These are phyloP conservation scores for Auricularia cornea DNA, from an alignment of 768 basidiomycete genomes.

Conservation along the genomic window DNA sequence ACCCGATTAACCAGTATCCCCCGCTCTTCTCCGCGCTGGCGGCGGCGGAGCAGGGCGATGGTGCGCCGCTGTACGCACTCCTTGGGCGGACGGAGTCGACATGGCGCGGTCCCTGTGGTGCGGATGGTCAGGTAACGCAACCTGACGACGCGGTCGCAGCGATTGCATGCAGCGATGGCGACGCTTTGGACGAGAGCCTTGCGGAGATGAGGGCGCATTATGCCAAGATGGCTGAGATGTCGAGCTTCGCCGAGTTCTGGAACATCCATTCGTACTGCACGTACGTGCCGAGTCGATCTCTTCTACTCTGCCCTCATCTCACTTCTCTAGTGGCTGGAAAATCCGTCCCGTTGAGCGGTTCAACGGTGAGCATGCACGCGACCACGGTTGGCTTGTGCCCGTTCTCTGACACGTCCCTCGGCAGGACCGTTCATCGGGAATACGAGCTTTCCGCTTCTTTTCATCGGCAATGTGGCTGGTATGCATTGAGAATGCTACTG, in stretches of 20 bases:
- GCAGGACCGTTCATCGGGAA: slow-evolving; percentile 29
- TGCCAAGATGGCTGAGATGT: slow-evolving; percentile 3
- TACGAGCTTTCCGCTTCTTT: slow-evolving; percentile 32
- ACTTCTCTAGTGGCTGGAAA: too few species aligned
- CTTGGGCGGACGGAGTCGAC: background rate
- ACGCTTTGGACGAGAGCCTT: background rate
- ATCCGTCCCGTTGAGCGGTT: background rate
- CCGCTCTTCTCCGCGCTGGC: slow-evolving; percentile 10
- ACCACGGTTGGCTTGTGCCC: too few species aligned
- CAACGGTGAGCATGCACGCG: slow-evolving; percentile 12
- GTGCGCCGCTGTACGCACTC: slow-evolving; percentile 9
- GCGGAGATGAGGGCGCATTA: slow-evolving; percentile 6
- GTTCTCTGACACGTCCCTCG: background rate
- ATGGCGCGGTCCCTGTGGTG: background rate
- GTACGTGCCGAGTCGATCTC: too few species aligned
- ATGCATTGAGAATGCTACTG: too few species aligned
- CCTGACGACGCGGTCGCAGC: slow-evolving; percentile 7
- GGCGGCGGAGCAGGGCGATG: slow-evolving; percentile 20
- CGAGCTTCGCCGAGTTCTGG: slow-evolving; percentile 14
- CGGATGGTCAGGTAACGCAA: background rate
- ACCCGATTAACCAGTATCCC: slow-evolving; percentile 12
- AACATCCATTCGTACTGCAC: background rate
- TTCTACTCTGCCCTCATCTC: too few species aligned
- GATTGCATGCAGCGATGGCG: slow-evolving; percentile 14
- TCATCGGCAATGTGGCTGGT: slow-evolving; percentile 33